Percentiles rank a stretch among this genome's conserved stretches.
These are phyloP conservation scores for Haplosporangium sp. DNA, from an alignment of 371 early-diverging fungal species.

Conservation along the genomic window DNA sequence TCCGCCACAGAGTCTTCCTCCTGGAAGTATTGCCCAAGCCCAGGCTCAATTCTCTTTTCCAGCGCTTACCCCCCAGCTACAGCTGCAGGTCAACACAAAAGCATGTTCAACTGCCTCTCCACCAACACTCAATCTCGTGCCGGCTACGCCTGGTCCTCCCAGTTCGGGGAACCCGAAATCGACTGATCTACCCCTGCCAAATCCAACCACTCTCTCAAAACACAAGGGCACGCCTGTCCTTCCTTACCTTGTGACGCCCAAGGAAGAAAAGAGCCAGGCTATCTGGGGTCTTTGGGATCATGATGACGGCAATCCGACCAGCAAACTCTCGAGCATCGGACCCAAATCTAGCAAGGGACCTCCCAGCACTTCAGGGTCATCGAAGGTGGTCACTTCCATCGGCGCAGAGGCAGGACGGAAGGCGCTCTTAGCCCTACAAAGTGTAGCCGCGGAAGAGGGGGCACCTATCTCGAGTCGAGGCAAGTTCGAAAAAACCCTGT, in stretches of 20 bases:
- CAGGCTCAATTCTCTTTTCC: slow-evolving; percentile 33
- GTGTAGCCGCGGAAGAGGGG: slow-evolving; percentile 49
- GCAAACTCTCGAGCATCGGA: slow-evolving; percentile 27
- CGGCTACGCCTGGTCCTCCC: slow-evolving; percentile 44
- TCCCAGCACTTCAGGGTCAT: slow-evolving; percentile 48
- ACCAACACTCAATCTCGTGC: slow-evolving; percentile 48
- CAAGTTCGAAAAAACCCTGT: slow-evolving; percentile 7
- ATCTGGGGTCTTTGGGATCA: slow-evolving; percentile 53
- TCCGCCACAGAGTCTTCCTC: slow-evolving; percentile 31
- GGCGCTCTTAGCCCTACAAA: slow-evolving; percentile 46
- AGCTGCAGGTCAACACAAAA: slow-evolving; percentile 49
- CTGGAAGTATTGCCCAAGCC: slow-evolving; percentile 29
- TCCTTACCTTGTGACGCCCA: slow-evolving; percentile 50
- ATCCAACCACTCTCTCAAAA: slow-evolving; percentile 51
- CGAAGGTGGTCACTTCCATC: slow-evolving; percentile 52
- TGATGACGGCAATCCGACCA: slow-evolving; percentile 30
- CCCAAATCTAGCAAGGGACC: slow-evolving; percentile 36
- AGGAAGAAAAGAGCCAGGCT: slow-evolving; percentile 52
- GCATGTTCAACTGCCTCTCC: slow-evolving; percentile 29
- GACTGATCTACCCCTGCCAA: slow-evolving; percentile 27
- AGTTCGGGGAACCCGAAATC: slow-evolving; percentile 16
- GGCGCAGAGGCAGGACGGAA: slow-evolving; percentile 49
- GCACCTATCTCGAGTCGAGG: slow-evolving; percentile 33
- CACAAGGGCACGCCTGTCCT: slow-evolving; percentile 51
- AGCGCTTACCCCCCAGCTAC: slow-evolving; percentile 22